Base-by-base conservation (phyloP, 305 asterid genomes). In the Ajuga reptans region DNA sequence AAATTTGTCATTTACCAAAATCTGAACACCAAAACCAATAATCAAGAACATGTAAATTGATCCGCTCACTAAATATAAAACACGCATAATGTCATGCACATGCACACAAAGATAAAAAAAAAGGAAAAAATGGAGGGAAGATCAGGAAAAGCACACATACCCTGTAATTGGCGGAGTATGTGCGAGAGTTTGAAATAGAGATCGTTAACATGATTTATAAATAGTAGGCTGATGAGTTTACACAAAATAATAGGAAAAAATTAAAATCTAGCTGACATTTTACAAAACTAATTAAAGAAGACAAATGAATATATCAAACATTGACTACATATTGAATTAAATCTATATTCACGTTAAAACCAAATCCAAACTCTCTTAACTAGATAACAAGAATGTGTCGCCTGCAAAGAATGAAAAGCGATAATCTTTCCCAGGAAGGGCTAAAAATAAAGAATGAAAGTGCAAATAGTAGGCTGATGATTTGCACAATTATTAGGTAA, bases 271-370 rank as follows among this genome's bases (percentile, higher is more conserved):
- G 51, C 45, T 12, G 37, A 64, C 10, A 37, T 34, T 33, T 29
- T 16, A 16, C 7, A 9, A 14, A 34, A 59, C 27, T 15, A 58
- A 27, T 70, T 18, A 37, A 39, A 39, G 53, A 65, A 51, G 31
- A 3, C 54, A 29, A 9, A 58, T 43, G 43, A 50, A 61, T 27
- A 49, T 33, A 36, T 43, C 18, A 51, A 41, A 46, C 16, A 24
- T 69, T 43, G 36, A 6, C 58, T 17, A 53, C 5, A 63, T 29
- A 46, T 67, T 61, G 17, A 57, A 58, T 31, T 18, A 43, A 64
- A 64, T 29, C 57, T 36, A 58, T 34, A 64, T 31, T 57, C n/a
- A 54, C 69, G 33, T 59, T 56, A 65, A 59, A 45, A 11, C 17
- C 14, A 37, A 37, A 57, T 17, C 45, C 6, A 39, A 31, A 52